Evolutionary conservation across 345 rosid genomes (phyloP), one percentile per base, ranked within the genome.

Genomic region (Kandelia obovata): DNA sequence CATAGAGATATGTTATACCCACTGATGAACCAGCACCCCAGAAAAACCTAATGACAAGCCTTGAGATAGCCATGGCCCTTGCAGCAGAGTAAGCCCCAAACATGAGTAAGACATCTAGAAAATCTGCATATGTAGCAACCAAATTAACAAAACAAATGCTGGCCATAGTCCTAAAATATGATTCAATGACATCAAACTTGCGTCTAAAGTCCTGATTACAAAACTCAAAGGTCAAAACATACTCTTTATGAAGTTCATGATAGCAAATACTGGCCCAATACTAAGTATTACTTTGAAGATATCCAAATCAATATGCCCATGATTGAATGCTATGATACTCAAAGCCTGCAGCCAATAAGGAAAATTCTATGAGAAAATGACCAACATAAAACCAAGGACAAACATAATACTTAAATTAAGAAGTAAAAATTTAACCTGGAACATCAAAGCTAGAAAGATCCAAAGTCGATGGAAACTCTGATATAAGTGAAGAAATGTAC

Each of bases 31-130:
- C 74, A 60, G 88, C 97, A 79, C 87, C 81, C 98, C 98, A 95
- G 74, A 95, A 82, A 74, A 95, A 92, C 75, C 85, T 81, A 71
- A 95, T 92, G 74, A 95, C 82, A 61, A 95, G 81, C 80, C 98
- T 87, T 47, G 99, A 92, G 76, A 95, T 86, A 66, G 99, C 99
- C 99, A 95, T 92, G 83, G 92, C 99, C 82, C 98, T 85, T 11
- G 98, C 88, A 25, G 92, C 84, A 65, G 84, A 73, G 81, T 95
- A 95, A 30, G 99, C 98, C 61, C 99, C 99, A 78, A 77, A 90
- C 92, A 85, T 95, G 73, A 95, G 94, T 71, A 95, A 62, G 64
- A 90, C 96, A 80, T 95, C 99, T 65, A 92, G 82, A 84, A 81
- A 82, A 79, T 92, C 99, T 95, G 77, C 59, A 58, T 27, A 53